Percentiles rank a stretch among this genome's conserved stretches.
phyloP scores from a whole-genome alignment of 805 yeast genomes.

The Wickerhamiella lipophila region DNA sequence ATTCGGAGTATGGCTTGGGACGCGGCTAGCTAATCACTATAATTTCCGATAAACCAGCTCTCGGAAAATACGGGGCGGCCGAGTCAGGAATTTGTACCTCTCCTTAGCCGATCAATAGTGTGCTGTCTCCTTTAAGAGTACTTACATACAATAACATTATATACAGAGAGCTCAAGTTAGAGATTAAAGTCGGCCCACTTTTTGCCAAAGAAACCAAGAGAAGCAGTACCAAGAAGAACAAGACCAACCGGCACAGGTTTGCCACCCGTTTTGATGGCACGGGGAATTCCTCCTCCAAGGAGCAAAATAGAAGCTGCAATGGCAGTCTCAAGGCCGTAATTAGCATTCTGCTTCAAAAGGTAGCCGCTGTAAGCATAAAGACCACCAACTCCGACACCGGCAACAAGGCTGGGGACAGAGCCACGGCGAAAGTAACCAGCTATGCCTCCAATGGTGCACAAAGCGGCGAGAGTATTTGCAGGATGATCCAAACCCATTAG shows the following conservation, averaged over 20 bases:
- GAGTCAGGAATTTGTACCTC: too few relatives aligned
- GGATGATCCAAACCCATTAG: slow-evolving; percentile 54
- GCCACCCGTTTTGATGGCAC: slow-evolving; percentile 47
- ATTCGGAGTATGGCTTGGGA: too few relatives aligned
- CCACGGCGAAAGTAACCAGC: slow-evolving; percentile 58
- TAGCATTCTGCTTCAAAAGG: slow-evolving; percentile 56
- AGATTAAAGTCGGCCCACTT: slow-evolving; percentile 63
- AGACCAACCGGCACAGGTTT: slow-evolving; percentile 68
- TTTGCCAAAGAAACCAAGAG: slow-evolving; percentile 55
- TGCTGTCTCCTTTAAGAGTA: too few relatives aligned
- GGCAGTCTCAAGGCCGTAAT: slow-evolving; percentile 72
- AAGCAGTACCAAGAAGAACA: slow-evolving; percentile 47
- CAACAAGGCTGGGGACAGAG: slow-evolving; percentile 67
- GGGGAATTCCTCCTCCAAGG: slow-evolving; percentile 56
- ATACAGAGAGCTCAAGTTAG: neutral
- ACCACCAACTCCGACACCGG: slow-evolving; percentile 42
- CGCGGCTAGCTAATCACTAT: too few relatives aligned
- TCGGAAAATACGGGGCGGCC: too few relatives aligned
- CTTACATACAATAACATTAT: neutral
- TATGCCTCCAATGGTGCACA: slow-evolving; percentile 56
- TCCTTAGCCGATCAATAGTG: too few relatives aligned
- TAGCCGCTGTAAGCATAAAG: slow-evolving; percentile 40
- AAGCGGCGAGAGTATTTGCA: slow-evolving; percentile 55
- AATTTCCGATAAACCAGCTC: too few relatives aligned
- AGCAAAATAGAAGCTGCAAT: slow-evolving; percentile 56